Conservation (phyloP, 495 filamentous ascomycete species). For the Clohesyomyces aquaticus region DNA sequence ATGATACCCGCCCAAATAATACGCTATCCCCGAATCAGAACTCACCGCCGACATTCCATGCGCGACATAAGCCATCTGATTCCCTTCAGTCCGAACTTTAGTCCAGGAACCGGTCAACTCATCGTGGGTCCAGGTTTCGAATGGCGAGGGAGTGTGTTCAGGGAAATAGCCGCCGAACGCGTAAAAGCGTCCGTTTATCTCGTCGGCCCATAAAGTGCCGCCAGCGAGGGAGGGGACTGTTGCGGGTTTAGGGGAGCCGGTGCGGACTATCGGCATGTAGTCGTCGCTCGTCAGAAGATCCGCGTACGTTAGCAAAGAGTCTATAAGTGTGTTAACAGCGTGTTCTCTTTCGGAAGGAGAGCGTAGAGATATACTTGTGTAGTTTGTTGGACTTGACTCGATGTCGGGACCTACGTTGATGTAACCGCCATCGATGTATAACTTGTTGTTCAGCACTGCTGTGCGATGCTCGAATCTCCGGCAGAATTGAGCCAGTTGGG, state of each 20-base stretch:
- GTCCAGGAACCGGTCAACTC: neutral
- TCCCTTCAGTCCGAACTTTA: neutral
- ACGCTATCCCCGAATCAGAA: neutral
- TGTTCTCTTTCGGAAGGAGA: neutral
- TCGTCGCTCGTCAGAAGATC: neutral
- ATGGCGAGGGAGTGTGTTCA: neutral
- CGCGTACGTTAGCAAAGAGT: neutral
- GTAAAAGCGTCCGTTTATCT: constrained; percentile 4
- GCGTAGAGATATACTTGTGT: constrained; percentile 4
- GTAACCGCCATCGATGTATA: constrained; percentile 2
- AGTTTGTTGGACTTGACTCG: neutral
- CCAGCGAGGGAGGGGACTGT: neutral
- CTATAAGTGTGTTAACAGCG: neutral
- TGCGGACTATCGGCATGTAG: neutral
- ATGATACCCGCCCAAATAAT: constrained; percentile 5
- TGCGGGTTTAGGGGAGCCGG: neutral
- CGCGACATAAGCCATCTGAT: neutral
- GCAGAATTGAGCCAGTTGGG: neutral
- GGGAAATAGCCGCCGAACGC: neutral
- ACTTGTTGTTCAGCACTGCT: constrained; percentile 6
- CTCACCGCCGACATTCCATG: neutral
- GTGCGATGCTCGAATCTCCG: constrained; percentile 7
- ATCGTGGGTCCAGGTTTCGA: constrained; percentile 9
- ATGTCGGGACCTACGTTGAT: neutral
- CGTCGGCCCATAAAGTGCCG: constrained; percentile 4